phyloP scores from a whole-genome alignment of 352 stramenopile species.

The Pythium apleroticum region DNA sequence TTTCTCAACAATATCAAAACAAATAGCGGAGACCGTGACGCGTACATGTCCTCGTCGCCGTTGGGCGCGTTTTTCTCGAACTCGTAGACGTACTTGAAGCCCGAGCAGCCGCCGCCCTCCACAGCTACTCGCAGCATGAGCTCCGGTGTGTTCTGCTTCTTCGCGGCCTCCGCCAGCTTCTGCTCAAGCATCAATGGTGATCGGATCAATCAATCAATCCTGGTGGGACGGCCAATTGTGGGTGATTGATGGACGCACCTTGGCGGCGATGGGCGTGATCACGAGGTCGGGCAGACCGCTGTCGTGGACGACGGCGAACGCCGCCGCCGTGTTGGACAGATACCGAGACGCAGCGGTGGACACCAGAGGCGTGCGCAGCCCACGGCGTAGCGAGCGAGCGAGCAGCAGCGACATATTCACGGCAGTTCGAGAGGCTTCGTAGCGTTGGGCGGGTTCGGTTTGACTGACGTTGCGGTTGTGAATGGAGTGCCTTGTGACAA shows the following conservation, averaged over 20 bases:
- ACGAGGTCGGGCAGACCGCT: slow-evolving; percentile 17
- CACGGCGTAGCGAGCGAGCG: slow-evolving; percentile 6
- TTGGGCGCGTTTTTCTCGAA: slow-evolving; percentile 68
- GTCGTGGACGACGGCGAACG: not conserved
- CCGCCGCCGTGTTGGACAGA: slow-evolving; percentile 14
- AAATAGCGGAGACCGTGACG: not conserved
- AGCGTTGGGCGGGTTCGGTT: not conserved
- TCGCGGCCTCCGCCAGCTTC: slow-evolving; percentile 58
- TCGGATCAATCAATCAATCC: not conserved
- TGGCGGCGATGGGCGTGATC: slow-evolving; percentile 18
- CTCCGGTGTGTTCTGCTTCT: slow-evolving; percentile 53
- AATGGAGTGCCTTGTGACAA: not conserved
- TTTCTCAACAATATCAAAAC: not conserved
- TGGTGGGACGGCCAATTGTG: too few species aligned
- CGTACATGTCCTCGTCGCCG: slow-evolving; percentile 54
- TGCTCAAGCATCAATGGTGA: slow-evolving; percentile 21
- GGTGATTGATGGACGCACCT: slow-evolving; percentile 2
- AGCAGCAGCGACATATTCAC: slow-evolving; percentile 2
- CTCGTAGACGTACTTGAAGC: slow-evolving; percentile 93
- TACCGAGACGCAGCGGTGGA: slow-evolving; percentile 6
- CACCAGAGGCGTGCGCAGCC: not conserved
- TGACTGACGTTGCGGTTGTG: not conserved
- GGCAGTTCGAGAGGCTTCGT: not conserved
- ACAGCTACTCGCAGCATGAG: slow-evolving; percentile 88
- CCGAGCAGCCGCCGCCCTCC: slow-evolving; percentile 91